phyloP scores from a whole-genome alignment of 1,284 basidiomycete genomes.

The Thelephora terrestris region DNA sequence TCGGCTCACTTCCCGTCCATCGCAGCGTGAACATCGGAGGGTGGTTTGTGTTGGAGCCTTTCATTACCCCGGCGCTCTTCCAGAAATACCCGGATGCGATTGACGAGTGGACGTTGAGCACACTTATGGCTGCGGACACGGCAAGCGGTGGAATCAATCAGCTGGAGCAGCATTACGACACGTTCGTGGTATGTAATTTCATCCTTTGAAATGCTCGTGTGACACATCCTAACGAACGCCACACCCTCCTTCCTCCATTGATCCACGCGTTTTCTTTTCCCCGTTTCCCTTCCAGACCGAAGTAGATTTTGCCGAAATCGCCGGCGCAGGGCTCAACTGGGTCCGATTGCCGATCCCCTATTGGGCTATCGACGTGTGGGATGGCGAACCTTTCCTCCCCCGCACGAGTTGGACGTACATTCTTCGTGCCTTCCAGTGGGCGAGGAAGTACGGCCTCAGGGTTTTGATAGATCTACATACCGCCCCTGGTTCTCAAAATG shows the following conservation, averaged over 20 bases:
- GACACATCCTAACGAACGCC: no score
- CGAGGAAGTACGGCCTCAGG: conserved; percentile 84
- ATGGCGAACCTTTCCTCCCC: conserved; percentile 72
- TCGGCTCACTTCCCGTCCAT: background rate
- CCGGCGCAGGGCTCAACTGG: conserved; percentile 83
- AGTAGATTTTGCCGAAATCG: conserved; percentile 82
- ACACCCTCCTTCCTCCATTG: conserved; percentile 1
- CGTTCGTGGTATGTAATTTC: conserved; percentile 56
- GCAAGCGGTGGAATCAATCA: conserved; percentile 43
- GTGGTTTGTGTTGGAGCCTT: conserved; percentile 50
- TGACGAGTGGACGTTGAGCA: conserved; percentile 74
- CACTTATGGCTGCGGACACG: conserved; percentile 55
- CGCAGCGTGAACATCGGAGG: conserved; percentile 61
- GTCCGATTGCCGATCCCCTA: conserved; percentile 76
- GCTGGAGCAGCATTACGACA: conserved; percentile 72
- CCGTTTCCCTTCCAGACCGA: conserved; percentile 52
- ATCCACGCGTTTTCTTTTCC: conserved; percentile 4
- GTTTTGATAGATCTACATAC: conserved; percentile 82
- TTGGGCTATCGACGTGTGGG: conserved; percentile 74
- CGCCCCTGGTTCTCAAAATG: conserved; percentile 70
- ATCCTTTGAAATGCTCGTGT: conserved; percentile 2
- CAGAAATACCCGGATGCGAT: conserved; percentile 39
- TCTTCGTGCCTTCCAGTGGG: conserved; percentile 72
- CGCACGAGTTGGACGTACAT: conserved; percentile 76
- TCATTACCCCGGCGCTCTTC: conserved; percentile 46